phyloP scores from a whole-genome alignment of 1,284 basidiomycete species.

The Cutaneotrichosporon curvatum region DNA sequence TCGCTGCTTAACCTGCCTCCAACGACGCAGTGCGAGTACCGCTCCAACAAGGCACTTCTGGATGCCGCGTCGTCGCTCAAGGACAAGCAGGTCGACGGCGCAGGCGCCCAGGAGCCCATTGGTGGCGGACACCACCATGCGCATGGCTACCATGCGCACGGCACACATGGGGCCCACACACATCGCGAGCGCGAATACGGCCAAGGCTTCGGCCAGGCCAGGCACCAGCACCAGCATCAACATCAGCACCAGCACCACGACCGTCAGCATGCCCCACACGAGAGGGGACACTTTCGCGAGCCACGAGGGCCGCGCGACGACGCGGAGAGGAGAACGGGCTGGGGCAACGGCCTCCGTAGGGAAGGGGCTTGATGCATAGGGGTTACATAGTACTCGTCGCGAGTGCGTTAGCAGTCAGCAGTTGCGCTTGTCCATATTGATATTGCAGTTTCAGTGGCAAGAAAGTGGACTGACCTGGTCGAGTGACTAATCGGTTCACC shows the following conservation, averaged over 20 bases:
- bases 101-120: neutral
- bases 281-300: conserved; percentile 9
- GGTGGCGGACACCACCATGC: neutral
- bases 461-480: too few relatives aligned
- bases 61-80: conserved; percentile 29
- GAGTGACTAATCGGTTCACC: too few relatives aligned
- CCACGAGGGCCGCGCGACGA: conserved; percentile 14
- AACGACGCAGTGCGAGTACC: conserved; percentile 43
- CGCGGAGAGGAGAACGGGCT: conserved; percentile 8
- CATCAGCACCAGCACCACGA: neutral
- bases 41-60: conserved; percentile 42
- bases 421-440: too few relatives aligned
- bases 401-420: too few relatives aligned
- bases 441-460: too few relatives aligned
- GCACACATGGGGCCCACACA: neutral
- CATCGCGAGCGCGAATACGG: neutral
- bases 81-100: conserved; percentile 11
- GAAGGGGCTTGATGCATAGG: conserved; percentile 2
- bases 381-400: too few relatives aligned
- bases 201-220: neutral
- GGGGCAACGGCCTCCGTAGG: conserved; percentile 19
- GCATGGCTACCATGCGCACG: neutral
- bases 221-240: conserved; percentile 6
- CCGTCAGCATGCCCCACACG: neutral
- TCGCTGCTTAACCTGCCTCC: conserved; percentile 38